phyloP scores from a whole-genome alignment of 441 rosid genomes.

The Geranium incanum region DNA sequence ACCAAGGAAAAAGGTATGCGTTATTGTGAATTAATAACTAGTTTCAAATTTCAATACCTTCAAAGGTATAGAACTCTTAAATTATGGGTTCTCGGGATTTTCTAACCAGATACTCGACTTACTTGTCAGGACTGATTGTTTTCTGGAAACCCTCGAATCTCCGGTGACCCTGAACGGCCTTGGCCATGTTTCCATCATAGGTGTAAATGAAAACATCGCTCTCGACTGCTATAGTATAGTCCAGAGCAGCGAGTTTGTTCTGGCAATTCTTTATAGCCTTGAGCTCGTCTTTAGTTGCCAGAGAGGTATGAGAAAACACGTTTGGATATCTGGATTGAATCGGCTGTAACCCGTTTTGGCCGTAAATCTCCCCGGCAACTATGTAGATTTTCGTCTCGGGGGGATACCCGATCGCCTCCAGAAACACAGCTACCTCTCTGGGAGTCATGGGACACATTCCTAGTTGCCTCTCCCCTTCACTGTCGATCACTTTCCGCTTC shows the following conservation, averaged over 20 bases:
- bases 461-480: not conserved
- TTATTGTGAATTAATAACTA: not conserved
- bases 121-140: slow-evolving; percentile 2
- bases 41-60: not conserved
- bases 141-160: not conserved
- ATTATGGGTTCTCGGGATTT: not conserved
- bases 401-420: slow-evolving; percentile 1
- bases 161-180: slow-evolving; percentile 5
- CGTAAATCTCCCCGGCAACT: not conserved
- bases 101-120: not conserved
- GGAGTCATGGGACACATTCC: slow-evolving; percentile 4
- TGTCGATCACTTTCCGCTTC: slow-evolving; percentile 6
- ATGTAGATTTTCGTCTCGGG: not conserved
- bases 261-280: not conserved
- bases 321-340: slow-evolving; percentile 1
- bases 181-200: not conserved
- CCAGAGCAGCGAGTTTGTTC: slow-evolving; percentile 1
- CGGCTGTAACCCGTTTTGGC: slow-evolving; percentile 1
- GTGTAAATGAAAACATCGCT: slow-evolving; percentile 6
- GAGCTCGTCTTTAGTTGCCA: slow-evolving; percentile 4
- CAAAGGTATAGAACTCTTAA: not conserved
- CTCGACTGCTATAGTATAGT: slow-evolving; percentile 3
- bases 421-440: not conserved
- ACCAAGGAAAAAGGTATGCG: not conserved
- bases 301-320: slow-evolving; percentile 1